These are phyloP conservation scores for Cicer pinnatifidum DNA, from an alignment of 306 rosid genomes.

Conservation along the genomic window DNA sequence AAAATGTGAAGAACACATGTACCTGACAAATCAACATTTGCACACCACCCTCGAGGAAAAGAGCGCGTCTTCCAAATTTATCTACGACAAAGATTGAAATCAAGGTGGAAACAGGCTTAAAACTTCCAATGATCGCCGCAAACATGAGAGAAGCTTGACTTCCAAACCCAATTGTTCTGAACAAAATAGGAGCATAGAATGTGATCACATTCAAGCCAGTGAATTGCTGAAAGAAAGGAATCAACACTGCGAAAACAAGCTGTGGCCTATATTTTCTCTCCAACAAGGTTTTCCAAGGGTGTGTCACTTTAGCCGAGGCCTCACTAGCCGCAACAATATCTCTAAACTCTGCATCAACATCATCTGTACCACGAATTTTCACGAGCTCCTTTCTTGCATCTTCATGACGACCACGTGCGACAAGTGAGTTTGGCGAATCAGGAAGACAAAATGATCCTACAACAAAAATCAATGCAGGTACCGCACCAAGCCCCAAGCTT, in stretches of 20 bases:
- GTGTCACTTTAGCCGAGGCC: slow-evolving; percentile 50
- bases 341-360: slow-evolving; percentile 65
- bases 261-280: slow-evolving; percentile 73
- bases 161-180: slow-evolving; percentile 80
- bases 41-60: slow-evolving; percentile 74
- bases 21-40: slow-evolving; percentile 82
- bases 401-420: slow-evolving; percentile 54
- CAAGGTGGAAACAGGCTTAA: slow-evolving; percentile 56
- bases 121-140: slow-evolving; percentile 61
- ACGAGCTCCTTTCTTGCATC: slow-evolving; percentile 57
- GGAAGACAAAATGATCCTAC: slow-evolving; percentile 64
- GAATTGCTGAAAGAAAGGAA: slow-evolving; percentile 82
- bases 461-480: slow-evolving; percentile 68
- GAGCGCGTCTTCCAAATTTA: slow-evolving; percentile 68
- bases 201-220: slow-evolving; percentile 83
- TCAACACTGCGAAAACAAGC: slow-evolving; percentile 59
- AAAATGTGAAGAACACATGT: not conserved
- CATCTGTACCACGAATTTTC: slow-evolving; percentile 51
- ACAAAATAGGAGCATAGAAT: slow-evolving; percentile 79
- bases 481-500: slow-evolving; percentile 76
- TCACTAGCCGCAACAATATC: slow-evolving; percentile 68
- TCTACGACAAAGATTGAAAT: slow-evolving; percentile 60
- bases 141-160: slow-evolving; percentile 66
- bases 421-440: slow-evolving; percentile 78
- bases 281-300: slow-evolving; percentile 61